A percentile compares a stretch with the other conserved stretches of the same genome.
Evolutionary conservation across 1,284 basidiomycete species (phyloP).

Genomic region (Schizophyllum amplum): DNA sequence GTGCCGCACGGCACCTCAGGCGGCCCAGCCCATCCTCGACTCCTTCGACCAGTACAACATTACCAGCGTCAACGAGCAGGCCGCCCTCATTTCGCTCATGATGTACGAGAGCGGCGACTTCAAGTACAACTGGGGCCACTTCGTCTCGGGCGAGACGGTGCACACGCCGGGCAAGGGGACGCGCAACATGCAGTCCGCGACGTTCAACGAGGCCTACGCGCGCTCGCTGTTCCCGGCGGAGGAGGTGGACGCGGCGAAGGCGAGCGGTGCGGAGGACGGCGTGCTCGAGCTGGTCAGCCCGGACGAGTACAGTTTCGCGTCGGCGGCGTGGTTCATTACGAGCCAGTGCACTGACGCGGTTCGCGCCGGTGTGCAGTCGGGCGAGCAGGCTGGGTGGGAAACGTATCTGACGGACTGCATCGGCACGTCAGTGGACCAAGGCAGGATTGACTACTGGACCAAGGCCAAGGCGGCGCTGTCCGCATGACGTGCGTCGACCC

Average conservation of each 20-base stretch:
- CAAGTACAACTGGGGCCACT: constrained; percentile 20
- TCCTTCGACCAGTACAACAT: constrained; percentile 15
- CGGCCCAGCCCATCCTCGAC: constrained; percentile 18
- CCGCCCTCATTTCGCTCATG: constrained; percentile 20
- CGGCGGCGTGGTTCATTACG: constrained; percentile 20
- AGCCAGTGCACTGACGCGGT: constrained; percentile 14
- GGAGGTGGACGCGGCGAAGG: neutral
- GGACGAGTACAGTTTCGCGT: constrained; percentile 19
- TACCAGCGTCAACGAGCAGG: constrained; percentile 16
- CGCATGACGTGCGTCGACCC: neutral
- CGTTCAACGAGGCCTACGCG: constrained; percentile 19
- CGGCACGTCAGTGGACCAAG: constrained; percentile 13
- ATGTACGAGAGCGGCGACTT: constrained; percentile 18
- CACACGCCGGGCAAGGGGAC: constrained; percentile 20
- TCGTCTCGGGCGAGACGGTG: constrained; percentile 9
- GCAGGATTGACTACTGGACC: neutral
- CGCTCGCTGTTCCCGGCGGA: constrained; percentile 11
- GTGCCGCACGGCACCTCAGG: constrained; percentile 18
- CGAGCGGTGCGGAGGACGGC: constrained; percentile 9
- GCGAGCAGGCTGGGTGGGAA: constrained; percentile 15
- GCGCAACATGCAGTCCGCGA: constrained; percentile 19
- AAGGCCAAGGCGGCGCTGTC: neutral
- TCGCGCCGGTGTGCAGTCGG: constrained; percentile 14
- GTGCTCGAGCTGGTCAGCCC: constrained; percentile 16
- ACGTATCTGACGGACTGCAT: constrained; percentile 17